phyloP scores from a whole-genome alignment of 768 basidiomycete genomes.

The Galerina sulciceps region DNA sequence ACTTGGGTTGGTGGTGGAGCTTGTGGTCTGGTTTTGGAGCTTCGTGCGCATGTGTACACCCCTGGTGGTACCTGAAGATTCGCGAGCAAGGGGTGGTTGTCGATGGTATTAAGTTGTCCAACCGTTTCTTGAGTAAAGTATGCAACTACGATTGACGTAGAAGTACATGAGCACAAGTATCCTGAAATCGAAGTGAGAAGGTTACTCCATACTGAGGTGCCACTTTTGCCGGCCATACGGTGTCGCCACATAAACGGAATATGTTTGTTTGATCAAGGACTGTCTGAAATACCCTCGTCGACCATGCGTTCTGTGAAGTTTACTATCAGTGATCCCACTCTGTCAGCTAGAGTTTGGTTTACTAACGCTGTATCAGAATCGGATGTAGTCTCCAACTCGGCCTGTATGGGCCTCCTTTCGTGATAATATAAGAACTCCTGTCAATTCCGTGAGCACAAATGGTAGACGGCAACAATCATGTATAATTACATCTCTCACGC shows the following conservation, averaged over 20 bases:
- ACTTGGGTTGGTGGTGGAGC: background rate
- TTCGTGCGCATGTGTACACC: conserved; percentile 69
- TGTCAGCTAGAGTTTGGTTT: background rate
- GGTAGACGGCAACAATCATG: conserved; percentile 10
- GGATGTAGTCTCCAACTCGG: conserved; percentile 49
- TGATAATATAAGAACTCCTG: conserved; percentile 82
- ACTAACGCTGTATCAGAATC: conserved; percentile 57
- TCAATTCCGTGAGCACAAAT: conserved; percentile 10
- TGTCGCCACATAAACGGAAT: conserved; percentile 77
- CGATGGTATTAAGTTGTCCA: conserved; percentile 59
- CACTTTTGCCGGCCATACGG: conserved; percentile 72
- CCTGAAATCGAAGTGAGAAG: conserved; percentile 3
- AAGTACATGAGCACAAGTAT: conserved; percentile 6
- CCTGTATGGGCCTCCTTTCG: conserved; percentile 57
- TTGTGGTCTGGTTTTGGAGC: conserved; percentile 39
- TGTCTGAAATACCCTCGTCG: conserved; percentile 16
- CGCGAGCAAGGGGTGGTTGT: conserved; percentile 60
- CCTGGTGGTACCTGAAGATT: conserved; percentile 59
- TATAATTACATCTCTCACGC: conserved; percentile 70
- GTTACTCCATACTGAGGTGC: conserved; percentile 67
- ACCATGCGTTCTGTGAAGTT: conserved; percentile 8
- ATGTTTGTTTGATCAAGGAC: conserved; percentile 75
- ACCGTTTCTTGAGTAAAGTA: conserved; percentile 74
- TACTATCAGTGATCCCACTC: conserved; percentile 9
- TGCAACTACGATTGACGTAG: conserved; percentile 53